Base-by-base conservation (phyloP, 495 filamentous ascomycete genomes). In the Pseudoneurospora amorphoporcata region DNA sequence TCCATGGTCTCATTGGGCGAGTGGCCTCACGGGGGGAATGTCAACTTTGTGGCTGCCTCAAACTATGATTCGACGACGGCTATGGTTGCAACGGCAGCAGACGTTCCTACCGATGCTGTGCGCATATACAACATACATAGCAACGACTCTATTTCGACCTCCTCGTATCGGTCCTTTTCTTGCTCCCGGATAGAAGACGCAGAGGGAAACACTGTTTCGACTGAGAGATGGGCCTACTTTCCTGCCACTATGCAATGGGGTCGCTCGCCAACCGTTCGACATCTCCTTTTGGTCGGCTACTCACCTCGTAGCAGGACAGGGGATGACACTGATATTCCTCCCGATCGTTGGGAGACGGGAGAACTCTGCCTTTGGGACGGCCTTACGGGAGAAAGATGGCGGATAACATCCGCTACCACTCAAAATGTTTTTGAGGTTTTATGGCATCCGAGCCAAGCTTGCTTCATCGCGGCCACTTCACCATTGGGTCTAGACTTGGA, bases 221-320 rank as follows among this genome's bases (percentile, higher is more conserved):
- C 83, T 1, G 84, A 85, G 53, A 88, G 77, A 75, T 87, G 79
- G 87, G 87, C 76, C 77, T 91, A 88, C 69, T 89, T 87, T 68
- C 92, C 94, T 4, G 91, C 92, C 0, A 89, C 89, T 3, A 83
- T 97, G 74, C 88, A 88, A 72, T 97, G 92, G 90, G 93, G 93
- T 0, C 78, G 83, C 4, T 79, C 82, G 37, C 68, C 77, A 1
- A 74, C 75, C 1, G 87, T 87, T 9, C 84, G 81, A 3, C 81
- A 90, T 69, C 81, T 91, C 8, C 82, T 97, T 3, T 84, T 94
- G 8, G 91, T 92, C 3, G 94, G 94, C 0, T 95, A 95, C 81
- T 89, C 89, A 2, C 90, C 92, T 35, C 77, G 87, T 29, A 86
- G 83, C 70, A 78, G 77, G 12, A 87, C 83, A 38, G 82, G 79